Base-by-base conservation (phyloP, 176 grass and related monocot genomes). In the Microstegium vimineum region DNA sequence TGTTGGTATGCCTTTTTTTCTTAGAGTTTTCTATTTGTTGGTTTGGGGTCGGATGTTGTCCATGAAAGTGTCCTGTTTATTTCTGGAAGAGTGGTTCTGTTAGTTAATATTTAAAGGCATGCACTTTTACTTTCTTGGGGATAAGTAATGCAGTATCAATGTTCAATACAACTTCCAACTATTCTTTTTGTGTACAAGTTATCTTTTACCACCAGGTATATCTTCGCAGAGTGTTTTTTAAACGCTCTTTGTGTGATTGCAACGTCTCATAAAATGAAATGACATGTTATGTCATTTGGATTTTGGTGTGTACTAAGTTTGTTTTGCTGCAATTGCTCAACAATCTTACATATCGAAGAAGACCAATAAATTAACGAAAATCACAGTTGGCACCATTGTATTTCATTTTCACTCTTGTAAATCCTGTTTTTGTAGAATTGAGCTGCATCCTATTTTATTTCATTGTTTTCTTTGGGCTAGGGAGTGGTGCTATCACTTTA, bases 1-100 rank as follows among this genome's bases (percentile, higher is more conserved):
- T 89, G 88, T 89, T 74, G 94, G 92, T 97, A 97, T 38, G 38
- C 2, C 5, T 8, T 12, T 77, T 65, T 18, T 49, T 45, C 3
- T 15, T 14, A 4, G 0, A 20, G n/a, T 84, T 76, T 64, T 36
- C 27, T 45, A 45, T 45, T 45, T 45, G 12, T 18, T 36, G 56
- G 8, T 27, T 74, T 31, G 23, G 1, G 26, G 22, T 66, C 17
- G 26, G 12, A 52, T 61, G 71, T 41, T 49, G 36, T 42, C 61
- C 49, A 31, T 67, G 28, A 40, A 25, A 66, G 33, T 68, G 52
- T 15, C 14, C 9, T 60, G 3, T 36, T 56, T 60, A 18, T 10
- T 72, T 72, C 27, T 73, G 27, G 15, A 77, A 82, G 52, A 59
- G 25, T 43, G 45, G n/a, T 64, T 72, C 6, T 66, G 10, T 52